Conservation (phyloP, 305 asterid species). For the Striga hermonthica region DNA sequence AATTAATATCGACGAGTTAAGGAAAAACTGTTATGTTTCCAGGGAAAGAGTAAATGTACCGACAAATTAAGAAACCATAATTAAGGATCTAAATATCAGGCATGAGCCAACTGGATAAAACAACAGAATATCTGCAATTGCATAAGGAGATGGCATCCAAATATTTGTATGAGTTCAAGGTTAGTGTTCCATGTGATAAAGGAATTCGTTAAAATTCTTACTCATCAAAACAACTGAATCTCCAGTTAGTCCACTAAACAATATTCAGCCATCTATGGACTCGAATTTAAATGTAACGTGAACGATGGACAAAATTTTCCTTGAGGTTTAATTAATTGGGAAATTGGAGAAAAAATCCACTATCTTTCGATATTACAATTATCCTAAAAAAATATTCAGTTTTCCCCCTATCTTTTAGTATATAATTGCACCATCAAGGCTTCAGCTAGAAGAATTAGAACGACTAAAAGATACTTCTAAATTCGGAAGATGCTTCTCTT, state of each 20-base stretch:
- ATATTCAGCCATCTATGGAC: too few relatives aligned
- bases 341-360: not conserved
- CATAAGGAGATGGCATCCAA: too few relatives aligned
- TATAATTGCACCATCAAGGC: not conserved
- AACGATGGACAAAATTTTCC: not conserved
- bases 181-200: too few relatives aligned
- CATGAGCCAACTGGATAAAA: too few relatives aligned
- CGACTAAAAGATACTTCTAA: too few relatives aligned
- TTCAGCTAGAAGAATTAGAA: not conserved
- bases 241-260: too few relatives aligned
- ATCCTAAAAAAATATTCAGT: not conserved
- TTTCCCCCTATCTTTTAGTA: not conserved
- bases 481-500: not conserved
- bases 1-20: slow-evolving; percentile 19
- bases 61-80: too few relatives aligned
- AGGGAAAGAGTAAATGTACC: not conserved
- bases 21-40: not conserved
- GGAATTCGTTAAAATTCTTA: too few relatives aligned
- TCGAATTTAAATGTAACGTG: not conserved
- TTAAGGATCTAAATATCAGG: too few relatives aligned
- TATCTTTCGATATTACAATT: not conserved
- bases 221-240: too few relatives aligned
- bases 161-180: too few relatives aligned
- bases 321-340: not conserved
- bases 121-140: too few relatives aligned